Conservation (phyloP, 2,329 filamentous ascomycete species). For the Aspergillus sojae region DNA sequence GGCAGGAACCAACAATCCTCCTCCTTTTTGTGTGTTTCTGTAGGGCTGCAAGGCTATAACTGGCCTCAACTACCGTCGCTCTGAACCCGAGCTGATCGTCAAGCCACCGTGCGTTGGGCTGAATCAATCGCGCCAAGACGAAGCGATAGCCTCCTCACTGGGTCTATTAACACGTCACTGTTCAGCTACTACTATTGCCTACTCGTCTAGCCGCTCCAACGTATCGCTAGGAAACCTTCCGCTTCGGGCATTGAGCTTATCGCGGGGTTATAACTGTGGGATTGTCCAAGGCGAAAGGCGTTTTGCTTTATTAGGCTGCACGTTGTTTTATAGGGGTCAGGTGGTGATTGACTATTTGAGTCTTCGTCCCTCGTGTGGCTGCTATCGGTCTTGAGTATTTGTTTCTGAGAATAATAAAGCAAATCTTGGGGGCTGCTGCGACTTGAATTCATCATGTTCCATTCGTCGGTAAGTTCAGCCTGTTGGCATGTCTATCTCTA, state of each 20-base stretch:
- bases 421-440: neutral
- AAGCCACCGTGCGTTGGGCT: constrained; percentile 2
- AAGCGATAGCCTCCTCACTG: constrained; percentile 8
- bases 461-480: constrained; percentile 32
- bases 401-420: neutral
- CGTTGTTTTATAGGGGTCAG: neutral
- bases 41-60: neutral
- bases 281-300: constrained; percentile 1
- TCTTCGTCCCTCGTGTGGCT: neutral
- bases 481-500: constrained; percentile 3
- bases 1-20: constrained; percentile 2
- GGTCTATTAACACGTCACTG: constrained; percentile 21
- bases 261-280: neutral
- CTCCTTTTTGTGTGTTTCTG: neutral
- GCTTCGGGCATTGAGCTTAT: neutral
- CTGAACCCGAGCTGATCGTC: neutral
- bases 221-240: neutral
- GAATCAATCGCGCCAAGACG: constrained; percentile 3
- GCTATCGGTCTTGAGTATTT: neutral
- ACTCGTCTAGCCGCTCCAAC: neutral
- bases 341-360: neutral
- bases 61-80: neutral
- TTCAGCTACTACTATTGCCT: neutral
- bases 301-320: constrained; percentile 2
- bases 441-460: constrained; percentile 35